Percentiles rank a stretch among this genome's conserved stretches.
Evolutionary conservation across 768 basidiomycete genomes (phyloP).

Genomic region (Megacollybia marginata): DNA sequence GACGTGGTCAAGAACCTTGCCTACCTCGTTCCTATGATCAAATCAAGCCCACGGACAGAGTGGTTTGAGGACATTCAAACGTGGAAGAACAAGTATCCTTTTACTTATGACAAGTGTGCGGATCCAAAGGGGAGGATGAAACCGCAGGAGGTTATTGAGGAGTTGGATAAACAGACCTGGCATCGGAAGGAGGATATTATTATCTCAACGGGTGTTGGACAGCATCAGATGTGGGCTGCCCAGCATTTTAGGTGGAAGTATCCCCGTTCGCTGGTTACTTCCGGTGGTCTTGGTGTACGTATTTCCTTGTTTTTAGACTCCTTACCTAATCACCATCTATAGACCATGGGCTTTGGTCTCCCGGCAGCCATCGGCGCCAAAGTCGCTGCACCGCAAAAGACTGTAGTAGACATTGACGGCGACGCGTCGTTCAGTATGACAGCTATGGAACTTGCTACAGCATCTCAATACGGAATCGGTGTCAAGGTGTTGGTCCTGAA

Average conservation of each 20-base stretch:
- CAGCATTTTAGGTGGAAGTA: conserved; percentile 89
- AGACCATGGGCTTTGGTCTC: conserved; percentile 99
- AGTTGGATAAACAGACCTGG: conserved; percentile 74
- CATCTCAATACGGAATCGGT: conserved; percentile 85
- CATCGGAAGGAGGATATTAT: conserved; percentile 82
- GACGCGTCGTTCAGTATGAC: conserved; percentile 99
- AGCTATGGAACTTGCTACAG: conserved; percentile 97
- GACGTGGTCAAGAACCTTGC: conserved; percentile 85
- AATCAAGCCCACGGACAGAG: conserved; percentile 49
- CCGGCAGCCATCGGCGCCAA: conserved; percentile 95
- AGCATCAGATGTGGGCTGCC: conserved; percentile 99
- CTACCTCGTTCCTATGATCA: conserved; percentile 74
- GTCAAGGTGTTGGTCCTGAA: conserved; percentile 92
- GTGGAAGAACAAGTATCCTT: conserved; percentile 89
- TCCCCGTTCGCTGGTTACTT: conserved; percentile 85
- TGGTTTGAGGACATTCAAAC: conserved; percentile 81
- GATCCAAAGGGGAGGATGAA: conserved; percentile 68
- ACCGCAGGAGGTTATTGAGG: conserved; percentile 95
- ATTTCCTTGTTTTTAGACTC: conserved; percentile 3
- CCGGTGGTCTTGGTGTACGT: conserved; percentile 89
- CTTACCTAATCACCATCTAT: conserved; percentile 4
- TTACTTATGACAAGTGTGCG: conserved; percentile 66
- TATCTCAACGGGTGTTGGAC: conserved; percentile 91
- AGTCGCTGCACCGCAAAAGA: conserved; percentile 90
- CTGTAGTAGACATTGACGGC: conserved; percentile 93